These are phyloP conservation scores for Stenogyne calaminthoides DNA, from an alignment of 305 asterid genomes.

Conservation along the genomic window DNA sequence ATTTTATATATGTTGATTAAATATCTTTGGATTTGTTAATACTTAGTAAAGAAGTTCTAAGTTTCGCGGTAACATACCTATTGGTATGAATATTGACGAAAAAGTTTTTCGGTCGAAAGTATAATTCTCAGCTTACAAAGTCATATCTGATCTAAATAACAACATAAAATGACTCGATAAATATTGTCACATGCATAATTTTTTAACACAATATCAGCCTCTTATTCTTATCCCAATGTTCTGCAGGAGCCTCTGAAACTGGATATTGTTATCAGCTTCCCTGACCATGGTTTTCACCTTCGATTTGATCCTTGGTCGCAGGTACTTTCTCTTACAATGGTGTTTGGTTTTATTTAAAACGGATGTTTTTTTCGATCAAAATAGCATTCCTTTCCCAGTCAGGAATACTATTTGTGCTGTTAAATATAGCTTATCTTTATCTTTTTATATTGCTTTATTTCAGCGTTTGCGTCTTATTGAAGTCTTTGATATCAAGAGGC, in stretches of 20 bases:
- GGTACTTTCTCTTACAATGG: conserved; percentile 47
- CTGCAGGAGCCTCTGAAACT: conserved; percentile 84
- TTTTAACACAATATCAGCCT: neutral
- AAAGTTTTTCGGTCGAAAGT: too few species aligned
- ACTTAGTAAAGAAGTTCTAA: neutral
- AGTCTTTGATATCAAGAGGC: conserved; percentile 83
- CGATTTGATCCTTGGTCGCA: conserved; percentile 96
- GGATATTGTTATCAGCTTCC: conserved; percentile 90
- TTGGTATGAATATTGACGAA: neutral
- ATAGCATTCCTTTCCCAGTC: neutral
- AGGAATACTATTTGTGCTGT: neutral
- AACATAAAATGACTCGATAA: neutral
- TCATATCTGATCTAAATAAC: neutral
- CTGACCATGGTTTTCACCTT: conserved; percentile 94
- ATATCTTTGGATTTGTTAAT: neutral
- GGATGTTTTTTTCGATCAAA: neutral
- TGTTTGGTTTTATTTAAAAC: neutral
- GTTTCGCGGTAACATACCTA: neutral
- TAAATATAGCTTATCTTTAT: conserved; percentile 14
- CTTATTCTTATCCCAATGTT: conserved; percentile 23
- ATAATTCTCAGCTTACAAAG: neutral
- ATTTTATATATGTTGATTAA: neutral
- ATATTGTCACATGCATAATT: neutral
- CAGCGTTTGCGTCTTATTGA: conserved; percentile 89
- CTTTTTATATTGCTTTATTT: conserved; percentile 27